These are phyloP conservation scores for Metschnikowia kofuensis DNA, from an alignment of 805 yeast species.

Conservation along the genomic window DNA sequence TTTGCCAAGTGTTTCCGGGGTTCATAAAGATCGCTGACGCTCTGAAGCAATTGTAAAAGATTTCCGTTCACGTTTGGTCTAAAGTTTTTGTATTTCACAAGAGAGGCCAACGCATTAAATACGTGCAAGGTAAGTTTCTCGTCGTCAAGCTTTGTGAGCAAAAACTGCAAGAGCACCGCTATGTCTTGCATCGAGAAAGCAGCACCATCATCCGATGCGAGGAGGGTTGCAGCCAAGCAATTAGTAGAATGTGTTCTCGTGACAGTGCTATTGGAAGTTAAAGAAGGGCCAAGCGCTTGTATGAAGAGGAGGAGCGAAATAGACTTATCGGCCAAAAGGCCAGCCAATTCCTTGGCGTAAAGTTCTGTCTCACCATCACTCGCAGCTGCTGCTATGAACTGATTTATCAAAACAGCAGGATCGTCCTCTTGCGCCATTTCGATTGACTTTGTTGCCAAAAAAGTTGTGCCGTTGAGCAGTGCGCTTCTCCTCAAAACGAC, in stretches of 20 bases:
- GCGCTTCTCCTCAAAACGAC: no score
- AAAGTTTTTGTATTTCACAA: slow-evolving; percentile 53
- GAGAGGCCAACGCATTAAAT: slow-evolving; percentile 49
- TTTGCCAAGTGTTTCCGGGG: slow-evolving; percentile 60
- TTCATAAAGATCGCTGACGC: slow-evolving; percentile 36
- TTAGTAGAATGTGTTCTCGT: slow-evolving; percentile 47
- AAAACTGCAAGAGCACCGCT: slow-evolving; percentile 53
- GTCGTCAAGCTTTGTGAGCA: slow-evolving; percentile 66
- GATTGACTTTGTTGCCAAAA: neutral
- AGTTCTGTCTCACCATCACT: slow-evolving; percentile 22
- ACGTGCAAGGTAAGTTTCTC: slow-evolving; percentile 50
- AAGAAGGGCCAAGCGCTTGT: slow-evolving; percentile 54
- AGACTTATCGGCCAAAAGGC: slow-evolving; percentile 19
- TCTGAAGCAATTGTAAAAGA: slow-evolving; percentile 34
- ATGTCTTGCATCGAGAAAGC: slow-evolving; percentile 44
- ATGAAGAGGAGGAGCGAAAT: slow-evolving; percentile 52
- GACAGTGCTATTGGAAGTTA: slow-evolving; percentile 57
- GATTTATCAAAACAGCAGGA: slow-evolving; percentile 31
- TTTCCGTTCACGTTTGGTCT: slow-evolving; percentile 26
- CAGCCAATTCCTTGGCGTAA: slow-evolving; percentile 24
- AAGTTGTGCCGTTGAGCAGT: no score
- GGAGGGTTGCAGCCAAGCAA: slow-evolving; percentile 40
- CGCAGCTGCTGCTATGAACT: slow-evolving; percentile 33
- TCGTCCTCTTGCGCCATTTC: slow-evolving; percentile 15
- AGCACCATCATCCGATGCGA: slow-evolving; percentile 21